Conservation (phyloP, 371 early-diverging fungal genomes). For the Rhizopus microsporus region DNA sequence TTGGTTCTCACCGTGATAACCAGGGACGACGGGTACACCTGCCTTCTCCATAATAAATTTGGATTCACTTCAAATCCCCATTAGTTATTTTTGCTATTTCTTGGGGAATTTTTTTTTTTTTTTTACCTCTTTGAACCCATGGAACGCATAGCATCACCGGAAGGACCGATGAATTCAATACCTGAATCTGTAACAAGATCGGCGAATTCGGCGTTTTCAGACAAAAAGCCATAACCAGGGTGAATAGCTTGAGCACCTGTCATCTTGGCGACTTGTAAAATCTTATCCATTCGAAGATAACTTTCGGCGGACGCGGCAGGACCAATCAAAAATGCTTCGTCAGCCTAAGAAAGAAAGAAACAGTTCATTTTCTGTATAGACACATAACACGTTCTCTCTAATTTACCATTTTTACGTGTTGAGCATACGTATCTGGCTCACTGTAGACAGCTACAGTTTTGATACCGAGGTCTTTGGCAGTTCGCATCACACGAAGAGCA, state of each 20-base stretch:
- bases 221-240: slow-evolving; percentile 95
- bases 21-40: slow-evolving; percentile 91
- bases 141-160: slow-evolving; percentile 83
- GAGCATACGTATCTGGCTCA: slow-evolving; percentile 86
- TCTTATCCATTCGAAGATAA: slow-evolving; percentile 86
- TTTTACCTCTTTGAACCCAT: slow-evolving; percentile 93
- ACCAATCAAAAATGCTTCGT: slow-evolving; percentile 92
- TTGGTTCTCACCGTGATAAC: slow-evolving; percentile 93
- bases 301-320: slow-evolving; percentile 83
- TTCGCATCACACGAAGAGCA: slow-evolving; percentile 86
- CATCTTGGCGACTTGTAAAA: slow-evolving; percentile 78
- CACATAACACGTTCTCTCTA: neutral
- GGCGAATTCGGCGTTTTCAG: slow-evolving; percentile 94
- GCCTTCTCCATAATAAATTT: slow-evolving; percentile 91
- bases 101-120: slow-evolving; percentile 13
- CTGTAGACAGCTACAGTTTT: slow-evolving; percentile 95
- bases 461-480: slow-evolving; percentile 90
- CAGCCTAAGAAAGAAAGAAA: slow-evolving; percentile 61
- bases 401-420: slow-evolving; percentile 76
- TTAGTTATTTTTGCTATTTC: neutral
- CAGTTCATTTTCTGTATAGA: neutral
- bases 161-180: slow-evolving; percentile 93
- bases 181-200: slow-evolving; percentile 66
- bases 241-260: slow-evolving; percentile 94
- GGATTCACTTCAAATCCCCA: slow-evolving; percentile 62